phyloP scores from a whole-genome alignment of 2,329 filamentous ascomycete genomes.

The Teratosphaeria viscida region DNA sequence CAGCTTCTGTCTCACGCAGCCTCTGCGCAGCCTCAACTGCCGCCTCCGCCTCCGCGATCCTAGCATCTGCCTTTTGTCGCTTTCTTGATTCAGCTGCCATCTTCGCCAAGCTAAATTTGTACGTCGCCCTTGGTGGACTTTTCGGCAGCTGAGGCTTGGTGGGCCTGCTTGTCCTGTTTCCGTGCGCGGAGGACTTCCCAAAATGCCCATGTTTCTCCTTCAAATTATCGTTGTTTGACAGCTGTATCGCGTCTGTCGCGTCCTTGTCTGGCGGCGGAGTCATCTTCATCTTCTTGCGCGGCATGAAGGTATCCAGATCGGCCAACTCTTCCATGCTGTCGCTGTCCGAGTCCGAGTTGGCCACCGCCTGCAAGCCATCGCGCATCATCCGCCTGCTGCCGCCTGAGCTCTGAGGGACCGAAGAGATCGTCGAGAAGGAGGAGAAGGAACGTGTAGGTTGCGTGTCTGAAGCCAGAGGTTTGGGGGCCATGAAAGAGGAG shows the following conservation, averaged over 20 bases:
- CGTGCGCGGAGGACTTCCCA: neutral
- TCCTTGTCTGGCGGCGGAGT: constrained; percentile 8
- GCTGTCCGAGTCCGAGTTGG: constrained; percentile 26
- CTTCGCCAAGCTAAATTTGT: constrained; percentile 20
- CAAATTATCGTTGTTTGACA: neutral
- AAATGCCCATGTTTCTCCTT: neutral
- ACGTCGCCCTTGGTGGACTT: constrained; percentile 10
- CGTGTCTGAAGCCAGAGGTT: neutral
- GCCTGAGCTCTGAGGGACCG: constrained; percentile 18
- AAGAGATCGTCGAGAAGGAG: constrained; percentile 23
- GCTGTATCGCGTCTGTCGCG: neutral
- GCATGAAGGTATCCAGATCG: constrained; percentile 21
- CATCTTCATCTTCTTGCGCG: constrained; percentile 19
- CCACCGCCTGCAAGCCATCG: constrained; percentile 44
- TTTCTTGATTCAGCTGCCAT: constrained; percentile 18
- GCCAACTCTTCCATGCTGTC: constrained; percentile 21
- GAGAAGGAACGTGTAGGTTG: constrained; percentile 11
- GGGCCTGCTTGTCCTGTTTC: neutral
- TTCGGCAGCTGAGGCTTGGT: neutral
- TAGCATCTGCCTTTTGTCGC: constrained; percentile 8
- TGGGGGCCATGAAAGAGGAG: neutral
- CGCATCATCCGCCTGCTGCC: constrained; percentile 41
- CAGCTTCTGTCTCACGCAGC: constrained; percentile 6
- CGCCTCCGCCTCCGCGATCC: constrained; percentile 16
- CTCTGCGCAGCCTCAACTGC: constrained; percentile 5